Base-by-base conservation (phyloP, 2,329 filamentous ascomycete genomes). In the Penicillium sp. region DNA sequence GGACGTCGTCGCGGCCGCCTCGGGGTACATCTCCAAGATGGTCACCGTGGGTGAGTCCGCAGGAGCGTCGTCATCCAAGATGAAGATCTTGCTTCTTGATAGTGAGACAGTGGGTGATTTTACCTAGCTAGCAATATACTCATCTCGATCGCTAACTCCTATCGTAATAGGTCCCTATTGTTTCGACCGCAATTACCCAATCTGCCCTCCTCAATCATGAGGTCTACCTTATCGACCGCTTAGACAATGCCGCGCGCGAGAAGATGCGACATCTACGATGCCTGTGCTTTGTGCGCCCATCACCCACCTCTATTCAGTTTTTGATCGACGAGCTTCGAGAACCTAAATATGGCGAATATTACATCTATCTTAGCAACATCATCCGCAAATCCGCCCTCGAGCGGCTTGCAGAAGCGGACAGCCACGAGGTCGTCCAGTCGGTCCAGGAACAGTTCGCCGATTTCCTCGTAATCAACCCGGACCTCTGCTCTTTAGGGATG, bases 201-300 rank as follows among this genome's bases (percentile, higher is more conserved):
- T 99, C 94, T 29, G 87, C 91, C 39, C 86, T 99, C 21, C 86
- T 99, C 62, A 96, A 91, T 71, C 92, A 99, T 79, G 93, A 97
- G 78, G 90, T 99, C 66, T 99, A 97, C 77, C 90, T 99, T 61
- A 97, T 96, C 70, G 94, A 99, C 76, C 91, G 94, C 59, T 81
- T 99, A 57, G 94, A 97, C 73, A 97, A 97, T 68, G 80, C 85
- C 58, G 87, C 87, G 62, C 86, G 94, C 48, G 96, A 99, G 79
- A 97, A 96, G 82, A 97, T 99, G 94, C 89, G 94, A 61, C 94
- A 99, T 79, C 82, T 99, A 52, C 87, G 92, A 52, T 99, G 94
- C 74, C 79, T 97, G 29, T 97, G 92, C 73, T 93, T 99, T 66
- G 85, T 99, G 48, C 88, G 96, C 41, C 94, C 94, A 8, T 96